Base-by-base conservation (phyloP, 129 eudicot genomes). In the Sambucus nigra region DNA sequence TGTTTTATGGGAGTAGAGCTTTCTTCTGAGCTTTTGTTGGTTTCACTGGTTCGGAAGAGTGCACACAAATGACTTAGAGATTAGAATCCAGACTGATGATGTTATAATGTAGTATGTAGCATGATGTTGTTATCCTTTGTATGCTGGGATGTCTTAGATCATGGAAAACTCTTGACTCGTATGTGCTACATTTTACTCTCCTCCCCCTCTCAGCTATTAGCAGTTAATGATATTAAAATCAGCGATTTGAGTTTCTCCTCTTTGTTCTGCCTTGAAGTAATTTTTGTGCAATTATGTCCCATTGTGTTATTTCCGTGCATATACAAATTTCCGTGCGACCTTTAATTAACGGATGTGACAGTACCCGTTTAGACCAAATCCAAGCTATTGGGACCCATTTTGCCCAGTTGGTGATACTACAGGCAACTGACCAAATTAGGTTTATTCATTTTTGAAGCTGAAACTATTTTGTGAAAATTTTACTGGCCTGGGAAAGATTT, bases 1-100 rank as follows among this genome's bases (percentile, higher is more conserved):
- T 92, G 53, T 86, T 86, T 59, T 92, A 92, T 44, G 99, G 99
- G 47, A 92, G 99, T 54, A 73, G 99, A 49, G 99, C 99, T 21
- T 92, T 92, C 94, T 92, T 92, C 72, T 92, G 76, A 86, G 62
- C 70, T 51, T 46, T 25, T 50, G 26, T n/a, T n/a, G n/a, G n/a
- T 53, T 46, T 55, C 28, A 32, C 31, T 49, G 51, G 47, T 53
- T 44, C 60, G 46, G 65, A 32, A 21, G 39, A 51, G 23, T 5
- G 12, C 20, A 42, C 57, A 54, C 66, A 59, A 70, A 65, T 70
- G 86, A 78, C 76, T 63, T 72, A 70, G 73, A 47, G 57, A 52
- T 71, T 79, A 79, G 81, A 58, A 55, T 53, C 68, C 42, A 66
- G 77, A 69, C 66, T 64, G 63, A 47, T 72, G 73, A 55, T 59